phyloP scores from a whole-genome alignment of 352 stramenopile species.

The Globisporangium barbulae region DNA sequence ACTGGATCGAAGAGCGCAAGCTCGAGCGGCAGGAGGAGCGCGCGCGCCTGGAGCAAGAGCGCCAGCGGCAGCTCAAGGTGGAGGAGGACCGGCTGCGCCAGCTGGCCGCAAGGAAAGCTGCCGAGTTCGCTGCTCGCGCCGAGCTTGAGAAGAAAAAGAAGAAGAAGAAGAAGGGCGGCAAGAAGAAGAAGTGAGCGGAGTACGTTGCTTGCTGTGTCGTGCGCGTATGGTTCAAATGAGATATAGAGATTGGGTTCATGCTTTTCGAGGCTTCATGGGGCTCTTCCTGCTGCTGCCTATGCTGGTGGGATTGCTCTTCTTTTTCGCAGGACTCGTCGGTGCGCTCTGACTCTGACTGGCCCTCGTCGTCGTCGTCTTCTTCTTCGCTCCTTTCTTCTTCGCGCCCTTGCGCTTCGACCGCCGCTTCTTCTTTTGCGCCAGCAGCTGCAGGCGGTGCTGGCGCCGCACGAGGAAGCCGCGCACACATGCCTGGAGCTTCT shows the following conservation, averaged over 20 bases:
- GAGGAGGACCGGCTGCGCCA: constrained; percentile 72
- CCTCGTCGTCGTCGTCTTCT: constrained; percentile 28
- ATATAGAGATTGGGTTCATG: not conserved
- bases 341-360: constrained; percentile 9
- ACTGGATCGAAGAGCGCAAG: constrained; percentile 78
- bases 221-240: not conserved
- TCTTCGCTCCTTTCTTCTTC: constrained; percentile 21
- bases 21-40: constrained; percentile 49
- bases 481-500: constrained; percentile 55
- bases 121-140: constrained; percentile 61
- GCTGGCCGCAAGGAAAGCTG: constrained; percentile 59
- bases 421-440: constrained; percentile 19
- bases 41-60: constrained; percentile 41
- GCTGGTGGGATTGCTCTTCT: not conserved
- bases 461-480: constrained; percentile 56
- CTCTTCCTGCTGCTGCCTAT: not conserved
- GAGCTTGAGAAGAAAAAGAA: constrained; percentile 86
- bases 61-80: constrained; percentile 41
- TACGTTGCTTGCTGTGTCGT: not conserved
- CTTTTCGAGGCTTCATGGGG: constrained; percentile 2
- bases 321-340: constrained; percentile 2
- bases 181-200: constrained; percentile 51
- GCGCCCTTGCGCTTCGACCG: constrained; percentile 20
- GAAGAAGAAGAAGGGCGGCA: constrained; percentile 53
- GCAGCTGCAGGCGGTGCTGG: constrained; percentile 24